Percentiles rank a stretch among this genome's conserved stretches.
phyloP scores from a whole-genome alignment of 164 flowering plant species.

The Protea cynaroides region DNA sequence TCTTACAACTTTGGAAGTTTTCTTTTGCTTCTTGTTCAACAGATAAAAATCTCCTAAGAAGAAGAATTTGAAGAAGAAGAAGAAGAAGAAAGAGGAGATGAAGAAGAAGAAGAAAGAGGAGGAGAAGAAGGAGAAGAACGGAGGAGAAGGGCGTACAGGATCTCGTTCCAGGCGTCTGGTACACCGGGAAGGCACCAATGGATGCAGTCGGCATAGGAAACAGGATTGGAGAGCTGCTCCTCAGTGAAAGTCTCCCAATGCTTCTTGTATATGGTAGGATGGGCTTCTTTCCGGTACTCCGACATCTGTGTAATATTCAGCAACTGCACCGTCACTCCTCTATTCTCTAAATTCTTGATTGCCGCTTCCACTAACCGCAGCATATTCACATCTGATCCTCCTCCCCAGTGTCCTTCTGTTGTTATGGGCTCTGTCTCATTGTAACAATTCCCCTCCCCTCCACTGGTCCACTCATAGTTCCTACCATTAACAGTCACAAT shows the following conservation, averaged over 20 bases:
- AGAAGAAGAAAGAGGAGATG: too few species aligned
- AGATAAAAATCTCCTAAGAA: too few species aligned
- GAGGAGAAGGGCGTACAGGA: slow-evolving; percentile 47
- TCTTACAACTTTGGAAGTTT: too few species aligned
- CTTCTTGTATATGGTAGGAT: slow-evolving; percentile 59
- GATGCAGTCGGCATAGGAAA: slow-evolving; percentile 57
- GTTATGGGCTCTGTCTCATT: slow-evolving; percentile 41
- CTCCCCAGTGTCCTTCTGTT: slow-evolving; percentile 38
- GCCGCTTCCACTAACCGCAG: slow-evolving; percentile 37
- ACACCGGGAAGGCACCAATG: slow-evolving; percentile 97
- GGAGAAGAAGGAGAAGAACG: too few species aligned
- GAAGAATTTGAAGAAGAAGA: too few species aligned
- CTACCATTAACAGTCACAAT: too few species aligned
- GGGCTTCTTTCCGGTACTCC: slow-evolving; percentile 74
- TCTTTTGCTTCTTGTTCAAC: too few species aligned
- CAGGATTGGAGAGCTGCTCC: slow-evolving; percentile 43
- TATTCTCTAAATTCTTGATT: slow-evolving; percentile 23
- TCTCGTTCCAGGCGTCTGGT: slow-evolving; percentile 78
- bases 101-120: too few species aligned
- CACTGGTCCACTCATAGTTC: slow-evolving; percentile 51
- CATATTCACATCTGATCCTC: slow-evolving; percentile 35
- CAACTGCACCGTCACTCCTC: slow-evolving; percentile 45
- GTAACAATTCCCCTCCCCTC: slow-evolving; percentile 41
- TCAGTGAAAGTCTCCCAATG: slow-evolving; percentile 50
- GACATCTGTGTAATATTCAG: slow-evolving; percentile 72